phyloP scores from a whole-genome alignment of 805 yeast species.

The Suhomyces sp. region DNA sequence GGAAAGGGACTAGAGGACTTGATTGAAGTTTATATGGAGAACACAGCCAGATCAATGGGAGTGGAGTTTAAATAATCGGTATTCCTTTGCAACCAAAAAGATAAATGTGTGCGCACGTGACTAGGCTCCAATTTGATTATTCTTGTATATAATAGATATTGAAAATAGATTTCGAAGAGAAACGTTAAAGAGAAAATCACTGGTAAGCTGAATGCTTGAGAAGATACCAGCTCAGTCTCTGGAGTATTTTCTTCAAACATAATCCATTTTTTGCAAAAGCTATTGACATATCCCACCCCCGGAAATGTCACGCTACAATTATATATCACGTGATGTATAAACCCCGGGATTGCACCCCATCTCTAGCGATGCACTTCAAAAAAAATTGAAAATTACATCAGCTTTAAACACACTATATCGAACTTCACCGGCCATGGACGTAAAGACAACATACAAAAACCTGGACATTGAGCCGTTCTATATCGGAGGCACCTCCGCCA shows the following conservation, averaged over 20 bases:
- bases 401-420: too few species aligned
- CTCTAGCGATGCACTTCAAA: constrained; percentile 13
- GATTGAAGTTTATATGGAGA: constrained; percentile 43
- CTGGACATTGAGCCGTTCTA: constrained; percentile 75
- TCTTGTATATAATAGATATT: too few species aligned
- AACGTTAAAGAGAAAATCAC: too few species aligned
- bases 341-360: not conserved
- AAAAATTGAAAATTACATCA: constrained; percentile 9
- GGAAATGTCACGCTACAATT: not conserved
- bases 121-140: too few species aligned
- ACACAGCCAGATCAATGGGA: constrained; percentile 45
- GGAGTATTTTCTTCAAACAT: too few species aligned
- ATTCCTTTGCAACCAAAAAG: too few species aligned
- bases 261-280: too few species aligned
- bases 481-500: constrained; percentile 78
- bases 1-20: constrained; percentile 44
- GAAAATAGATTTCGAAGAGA: too few species aligned
- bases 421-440: constrained; percentile 12
- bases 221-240: too few species aligned
- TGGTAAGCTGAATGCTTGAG: too few species aligned
- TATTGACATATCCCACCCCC: too few species aligned
- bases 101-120: too few species aligned
- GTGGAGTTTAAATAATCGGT: constrained; percentile 24
- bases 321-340: constrained; percentile 1
- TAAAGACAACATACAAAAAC: constrained; percentile 44